Percentiles rank a stretch among this genome's conserved stretches.
Conservation (phyloP, 2,329 filamentous ascomycete genomes). For the Cordyceps fumosorosea region DNA sequence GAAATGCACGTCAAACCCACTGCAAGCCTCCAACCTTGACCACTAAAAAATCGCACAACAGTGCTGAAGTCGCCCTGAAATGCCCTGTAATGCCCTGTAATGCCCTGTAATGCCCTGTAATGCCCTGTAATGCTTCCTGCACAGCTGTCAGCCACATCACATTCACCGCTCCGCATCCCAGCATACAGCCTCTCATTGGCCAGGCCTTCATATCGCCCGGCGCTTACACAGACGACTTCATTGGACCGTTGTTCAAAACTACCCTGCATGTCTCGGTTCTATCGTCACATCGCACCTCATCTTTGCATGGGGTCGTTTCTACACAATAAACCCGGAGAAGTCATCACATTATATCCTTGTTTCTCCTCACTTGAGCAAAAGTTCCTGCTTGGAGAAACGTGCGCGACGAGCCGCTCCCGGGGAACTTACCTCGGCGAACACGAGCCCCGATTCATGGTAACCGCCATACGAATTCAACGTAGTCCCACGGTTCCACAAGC, state of each 20-base stretch:
- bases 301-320: not conserved
- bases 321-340: not conserved
- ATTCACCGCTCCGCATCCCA: slow-evolving; percentile 13
- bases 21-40: not conserved
- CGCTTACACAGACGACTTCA: slow-evolving; percentile 11
- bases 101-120: not conserved
- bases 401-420: not conserved
- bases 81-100: no score
- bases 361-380: slow-evolving; percentile 30
- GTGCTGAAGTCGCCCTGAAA: no score
- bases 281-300: not conserved
- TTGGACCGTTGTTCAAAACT: not conserved
- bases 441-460: not conserved
- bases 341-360: not conserved
- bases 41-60: no score
- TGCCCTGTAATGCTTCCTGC: not conserved
- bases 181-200: slow-evolving; percentile 4
- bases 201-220: not conserved
- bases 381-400: not conserved
- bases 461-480: not conserved
- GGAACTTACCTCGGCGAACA: not conserved
- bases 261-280: not conserved
- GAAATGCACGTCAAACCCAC: not conserved
- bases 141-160: slow-evolving; percentile 4
- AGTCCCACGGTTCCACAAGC: not conserved